Percentiles rank a stretch among this genome's conserved stretches.
Conservation (phyloP, 176 grass and related monocot species). For the Typha latifolia region DNA sequence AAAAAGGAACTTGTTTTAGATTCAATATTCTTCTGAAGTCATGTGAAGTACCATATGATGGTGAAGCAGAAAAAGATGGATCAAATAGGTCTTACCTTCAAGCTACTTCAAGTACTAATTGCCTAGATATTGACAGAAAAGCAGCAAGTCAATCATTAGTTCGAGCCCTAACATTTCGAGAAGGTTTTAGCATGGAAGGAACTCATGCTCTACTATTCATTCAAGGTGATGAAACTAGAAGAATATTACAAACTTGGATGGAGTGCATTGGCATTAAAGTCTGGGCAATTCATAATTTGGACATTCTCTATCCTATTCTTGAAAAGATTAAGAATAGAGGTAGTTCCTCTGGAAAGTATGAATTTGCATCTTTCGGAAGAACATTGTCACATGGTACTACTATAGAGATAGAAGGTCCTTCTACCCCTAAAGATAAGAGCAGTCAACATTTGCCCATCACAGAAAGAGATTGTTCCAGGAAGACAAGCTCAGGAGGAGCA, state of each 20-base stretch:
- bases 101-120: not conserved
- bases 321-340: conserved; percentile 27
- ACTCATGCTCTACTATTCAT: conserved; percentile 49
- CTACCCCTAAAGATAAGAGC: conserved; percentile 31
- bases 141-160: not conserved
- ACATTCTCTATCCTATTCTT: conserved; percentile 27
- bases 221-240: too few relatives aligned
- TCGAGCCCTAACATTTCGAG: conserved; percentile 7
- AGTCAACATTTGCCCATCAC: conserved; percentile 2
- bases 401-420: conserved; percentile 25
- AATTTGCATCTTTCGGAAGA: too few relatives aligned
- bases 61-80: not conserved
- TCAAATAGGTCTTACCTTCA: not conserved
- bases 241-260: too few relatives aligned
- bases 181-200: conserved; percentile 16
- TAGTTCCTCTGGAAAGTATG: too few relatives aligned
- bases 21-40: conserved; percentile 67
- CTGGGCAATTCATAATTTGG: conserved; percentile 22
- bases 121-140: not conserved
- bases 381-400: not conserved
- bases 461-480: not conserved
- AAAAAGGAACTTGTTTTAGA: conserved; percentile 57
- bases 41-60: not conserved
- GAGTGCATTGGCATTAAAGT: conserved; percentile 1
- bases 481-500: not conserved